A percentile compares a stretch with the other conserved stretches of the same genome.
Evolutionary conservation across 257 asterid species (phyloP).

Genomic region (Asclepias syriaca): DNA sequence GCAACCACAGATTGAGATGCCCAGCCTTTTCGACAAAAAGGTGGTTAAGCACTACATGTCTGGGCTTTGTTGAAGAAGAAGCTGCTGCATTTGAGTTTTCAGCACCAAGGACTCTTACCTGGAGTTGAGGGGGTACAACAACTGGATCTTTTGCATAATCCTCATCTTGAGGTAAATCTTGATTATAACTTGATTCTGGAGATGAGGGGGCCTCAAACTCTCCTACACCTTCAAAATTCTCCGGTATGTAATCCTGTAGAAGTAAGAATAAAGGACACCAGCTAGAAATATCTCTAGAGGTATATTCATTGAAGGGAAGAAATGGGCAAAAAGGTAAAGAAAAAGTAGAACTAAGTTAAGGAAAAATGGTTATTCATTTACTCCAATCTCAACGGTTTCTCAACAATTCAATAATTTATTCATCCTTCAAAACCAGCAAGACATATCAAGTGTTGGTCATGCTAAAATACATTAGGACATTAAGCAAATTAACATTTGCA

Average conservation of each 20-base stretch:
- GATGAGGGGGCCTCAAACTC: conserved; percentile 90
- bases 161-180: conserved; percentile 56
- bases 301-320: neutral
- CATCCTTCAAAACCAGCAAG: no score
- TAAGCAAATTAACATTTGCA: neutral
- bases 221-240: conserved; percentile 66
- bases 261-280: neutral
- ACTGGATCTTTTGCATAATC: conserved; percentile 77
- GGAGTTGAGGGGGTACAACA: conserved; percentile 72
- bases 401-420: no score
- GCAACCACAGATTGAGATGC: conserved; percentile 67
- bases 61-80: conserved; percentile 47
- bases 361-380: no score
- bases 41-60: conserved; percentile 88
- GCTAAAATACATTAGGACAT: neutral
- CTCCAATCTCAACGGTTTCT: no score
- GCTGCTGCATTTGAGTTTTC: conserved; percentile 36
- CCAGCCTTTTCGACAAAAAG: conserved; percentile 67
- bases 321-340: neutral
- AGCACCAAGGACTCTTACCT: conserved; percentile 37
- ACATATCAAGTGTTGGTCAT: neutral
- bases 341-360: no score
- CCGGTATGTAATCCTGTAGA: conserved; percentile 65
- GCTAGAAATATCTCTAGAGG: no score
- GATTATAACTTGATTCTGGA: conserved; percentile 76